Evolutionary conservation across 2,329 filamentous ascomycete genomes (phyloP).

Genomic region (Lachnellula suecica): DNA sequence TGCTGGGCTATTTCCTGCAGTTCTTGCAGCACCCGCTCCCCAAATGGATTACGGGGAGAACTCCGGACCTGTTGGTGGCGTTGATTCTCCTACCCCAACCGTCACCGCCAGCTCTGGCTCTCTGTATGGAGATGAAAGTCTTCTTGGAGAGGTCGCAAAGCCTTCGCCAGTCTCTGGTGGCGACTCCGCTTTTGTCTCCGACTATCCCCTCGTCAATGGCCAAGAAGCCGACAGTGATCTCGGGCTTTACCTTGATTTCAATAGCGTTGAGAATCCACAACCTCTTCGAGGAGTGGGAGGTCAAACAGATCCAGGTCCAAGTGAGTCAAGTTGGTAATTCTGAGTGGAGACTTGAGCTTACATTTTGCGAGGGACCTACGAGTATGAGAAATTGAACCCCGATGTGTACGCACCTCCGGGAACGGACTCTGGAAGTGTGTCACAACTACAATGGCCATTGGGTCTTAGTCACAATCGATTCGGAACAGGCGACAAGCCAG

Average conservation of each 20-base stretch:
- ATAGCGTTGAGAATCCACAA: conserved; percentile 49
- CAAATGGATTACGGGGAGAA: conserved; percentile 44
- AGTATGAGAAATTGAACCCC: conserved; percentile 53
- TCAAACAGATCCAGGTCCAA: conserved; percentile 49
- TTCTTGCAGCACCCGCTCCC: conserved; percentile 17
- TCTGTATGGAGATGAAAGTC: conserved; percentile 38
- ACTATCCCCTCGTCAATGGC: conserved; percentile 45
- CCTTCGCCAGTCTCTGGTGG: conserved; percentile 38
- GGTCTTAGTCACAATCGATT: conserved; percentile 48
- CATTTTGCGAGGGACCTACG: conserved; percentile 36
- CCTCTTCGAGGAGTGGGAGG: conserved; percentile 51
- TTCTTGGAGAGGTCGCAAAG: conserved; percentile 41
- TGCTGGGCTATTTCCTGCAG: conserved; percentile 10
- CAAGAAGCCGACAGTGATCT: conserved; percentile 50
- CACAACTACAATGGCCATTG: conserved; percentile 53
- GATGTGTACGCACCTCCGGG: conserved; percentile 53
- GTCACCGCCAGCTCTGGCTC: conserved; percentile 39
- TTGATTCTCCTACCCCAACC: conserved; percentile 38
- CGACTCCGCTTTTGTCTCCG: conserved; percentile 38
- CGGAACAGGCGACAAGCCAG: conserved; percentile 37
- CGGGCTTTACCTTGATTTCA: conserved; percentile 54
- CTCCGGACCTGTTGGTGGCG: conserved; percentile 40
- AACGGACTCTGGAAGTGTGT: conserved; percentile 49
- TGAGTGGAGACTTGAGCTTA: not conserved
- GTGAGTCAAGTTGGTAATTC: conserved; percentile 14